Conservation (phyloP, 331 rosid species). For the Stylosanthes scabra region DNA sequence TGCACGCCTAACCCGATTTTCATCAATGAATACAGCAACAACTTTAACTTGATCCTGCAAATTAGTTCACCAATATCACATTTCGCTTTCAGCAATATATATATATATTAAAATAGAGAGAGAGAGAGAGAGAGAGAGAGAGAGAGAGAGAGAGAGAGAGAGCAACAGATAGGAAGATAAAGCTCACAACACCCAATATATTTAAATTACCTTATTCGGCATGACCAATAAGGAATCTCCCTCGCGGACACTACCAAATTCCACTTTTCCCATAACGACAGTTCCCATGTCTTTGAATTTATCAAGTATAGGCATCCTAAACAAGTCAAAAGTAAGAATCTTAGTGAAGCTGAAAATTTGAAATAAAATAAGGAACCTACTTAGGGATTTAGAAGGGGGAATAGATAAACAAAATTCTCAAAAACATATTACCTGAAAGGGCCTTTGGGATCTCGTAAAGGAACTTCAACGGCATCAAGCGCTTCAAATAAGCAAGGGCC, state of each 20-base stretch:
- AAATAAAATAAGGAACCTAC: not conserved
- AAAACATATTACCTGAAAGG: slow-evolving; percentile 75
- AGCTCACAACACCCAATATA: not conserved
- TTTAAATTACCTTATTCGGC: slow-evolving; percentile 85
- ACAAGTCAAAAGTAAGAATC: slow-evolving; percentile 38
- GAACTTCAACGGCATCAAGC: slow-evolving; percentile 77
- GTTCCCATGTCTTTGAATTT: slow-evolving; percentile 98
- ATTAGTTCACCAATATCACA: slow-evolving; percentile 21
- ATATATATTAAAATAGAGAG: not conserved
- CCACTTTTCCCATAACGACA: slow-evolving; percentile 95
- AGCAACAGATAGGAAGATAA: not conserved
- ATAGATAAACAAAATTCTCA: slow-evolving; percentile 9
- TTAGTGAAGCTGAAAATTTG: slow-evolving; percentile 14
- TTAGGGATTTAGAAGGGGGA: not conserved
- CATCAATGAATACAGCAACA: slow-evolving; percentile 70
- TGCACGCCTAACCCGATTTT: slow-evolving; percentile 68
- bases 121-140: no score
- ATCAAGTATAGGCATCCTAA: slow-evolving; percentile 92
- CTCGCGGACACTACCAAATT: slow-evolving; percentile 82
- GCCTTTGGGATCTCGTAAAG: slow-evolving; percentile 81
- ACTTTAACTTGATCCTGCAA: slow-evolving; percentile 85
- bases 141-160: no score
- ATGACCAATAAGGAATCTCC: slow-evolving; percentile 84
- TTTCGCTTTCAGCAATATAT: not conserved
- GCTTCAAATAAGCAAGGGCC: slow-evolving; percentile 97